A percentile compares a stretch with the other conserved stretches of the same genome.
Conservation (phyloP, 129 eudicot species). For the sunflower (Helianthus annuus) region HanXRQr2.0-SUNRISE NC_035446.2:164623071-164623570, state of each 20-base stretch:
- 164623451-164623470: slow-evolving; percentile 55
- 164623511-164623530: slow-evolving; percentile 82
- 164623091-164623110: slow-evolving; percentile 74
- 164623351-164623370: slow-evolving; percentile 83
- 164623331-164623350: slow-evolving; percentile 87
- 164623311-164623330: slow-evolving; percentile 59
- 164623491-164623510: slow-evolving; percentile 71
- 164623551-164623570: slow-evolving; percentile 64
- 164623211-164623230: slow-evolving; percentile 80
- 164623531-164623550: slow-evolving; percentile 85
- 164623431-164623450: slow-evolving; percentile 64
- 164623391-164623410: slow-evolving; percentile 74
- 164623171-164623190: slow-evolving; percentile 68
- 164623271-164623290: slow-evolving; percentile 53
- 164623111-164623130: slow-evolving; percentile 67
- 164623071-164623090: slow-evolving; percentile 53
- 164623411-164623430: slow-evolving; percentile 61
- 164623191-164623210: slow-evolving; percentile 75
- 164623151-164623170: slow-evolving; percentile 61
- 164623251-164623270: slow-evolving; percentile 82
- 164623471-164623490: slow-evolving; percentile 50
- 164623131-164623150: slow-evolving; percentile 53
- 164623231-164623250: slow-evolving; percentile 65
- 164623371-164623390: slow-evolving; percentile 79
- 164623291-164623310: slow-evolving; percentile 68